Evolutionary conservation across 306 rosid species (phyloP), one percentile per base, ranked within the genome.

Genomic region (Rosa multiflora): DNA sequence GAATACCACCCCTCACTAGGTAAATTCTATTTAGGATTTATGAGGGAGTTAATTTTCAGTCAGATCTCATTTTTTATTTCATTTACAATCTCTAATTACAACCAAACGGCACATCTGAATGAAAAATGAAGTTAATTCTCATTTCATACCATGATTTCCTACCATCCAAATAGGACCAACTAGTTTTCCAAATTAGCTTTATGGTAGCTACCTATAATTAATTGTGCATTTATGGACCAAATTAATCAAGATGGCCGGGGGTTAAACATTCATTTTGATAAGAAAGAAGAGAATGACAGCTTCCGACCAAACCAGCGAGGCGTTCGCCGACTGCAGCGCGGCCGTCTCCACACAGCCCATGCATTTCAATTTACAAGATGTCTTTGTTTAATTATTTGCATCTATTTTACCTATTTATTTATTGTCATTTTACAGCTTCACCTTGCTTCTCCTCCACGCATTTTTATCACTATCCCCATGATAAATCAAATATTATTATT

Each of bases 301-400:
- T 23, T 80, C 52, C 80, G 83, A 83, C 79, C 86, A 89, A 87
- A 79, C 35, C 40, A 81, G 86, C 89, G 87, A 89, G 84, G 85
- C 94, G 85, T 89, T 81, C 91, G 93, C 87, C 92, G 89, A 89
- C 89, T 77, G 87, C 78, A 82, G 84, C 93, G 94, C 84, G 75
- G 81, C 82, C 91, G 78, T 84, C 88, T 74, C 91, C 88, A 71
- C 47, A 76, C 42, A 76, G 89, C 90, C 89, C 82, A 86, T 78
- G 89, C 87, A 77, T 73, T 83, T 67, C 90, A 80, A 75, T 78
- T 91, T 86, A 83, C 89, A 88, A 87, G 89, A 79, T 69, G 5
- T 70, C 69, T 42, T 86, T 86, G 43, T 79, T 76, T 67, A 58
- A 10, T 75, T 77, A 10, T 56, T 75, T 51, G 23, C 42, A 40